phyloP scores from a whole-genome alignment of 164 flowering plant genomes.

The Annona cherimola region DNA sequence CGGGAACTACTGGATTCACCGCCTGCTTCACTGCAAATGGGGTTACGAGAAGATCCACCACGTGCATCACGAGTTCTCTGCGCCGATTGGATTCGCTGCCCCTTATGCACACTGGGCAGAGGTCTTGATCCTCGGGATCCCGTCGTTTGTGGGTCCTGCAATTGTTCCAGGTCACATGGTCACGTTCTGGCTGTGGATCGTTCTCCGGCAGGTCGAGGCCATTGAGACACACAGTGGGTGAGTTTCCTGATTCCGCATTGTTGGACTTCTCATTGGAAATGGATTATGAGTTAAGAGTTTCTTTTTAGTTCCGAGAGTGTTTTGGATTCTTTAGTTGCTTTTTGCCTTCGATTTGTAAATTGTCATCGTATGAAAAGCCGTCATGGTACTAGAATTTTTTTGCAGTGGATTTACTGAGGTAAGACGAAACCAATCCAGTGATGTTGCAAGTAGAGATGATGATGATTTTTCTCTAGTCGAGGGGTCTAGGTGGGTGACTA shows the following conservation, averaged over 20 bases:
- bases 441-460: too few relatives aligned
- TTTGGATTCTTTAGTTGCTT: neutral
- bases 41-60: slow-evolving; percentile 82
- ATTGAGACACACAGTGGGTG: slow-evolving; percentile 96
- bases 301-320: neutral
- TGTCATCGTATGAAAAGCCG: neutral
- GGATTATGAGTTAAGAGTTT: neutral
- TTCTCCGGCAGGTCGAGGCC: slow-evolving; percentile 81
- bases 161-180: slow-evolving; percentile 85
- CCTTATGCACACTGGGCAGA: slow-evolving; percentile 94
- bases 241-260: slow-evolving; percentile 9
- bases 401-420: neutral
- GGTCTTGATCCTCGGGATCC: slow-evolving; percentile 72
- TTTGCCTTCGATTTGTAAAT: neutral
- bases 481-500: neutral
- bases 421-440: neutral
- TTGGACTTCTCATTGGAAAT: neutral
- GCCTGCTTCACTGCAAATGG: slow-evolving; percentile 71
- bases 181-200: slow-evolving; percentile 88
- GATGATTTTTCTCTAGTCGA: too few relatives aligned
- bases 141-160: slow-evolving; percentile 83
- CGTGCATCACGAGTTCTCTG: slow-evolving; percentile 84
- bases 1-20: slow-evolving; percentile 82
- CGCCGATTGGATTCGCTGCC: slow-evolving; percentile 80
- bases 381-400: neutral